Evolutionary conservation across 1,284 basidiomycete genomes (phyloP).

Genomic region (Melanopsichium pennsylvanicum): DNA sequence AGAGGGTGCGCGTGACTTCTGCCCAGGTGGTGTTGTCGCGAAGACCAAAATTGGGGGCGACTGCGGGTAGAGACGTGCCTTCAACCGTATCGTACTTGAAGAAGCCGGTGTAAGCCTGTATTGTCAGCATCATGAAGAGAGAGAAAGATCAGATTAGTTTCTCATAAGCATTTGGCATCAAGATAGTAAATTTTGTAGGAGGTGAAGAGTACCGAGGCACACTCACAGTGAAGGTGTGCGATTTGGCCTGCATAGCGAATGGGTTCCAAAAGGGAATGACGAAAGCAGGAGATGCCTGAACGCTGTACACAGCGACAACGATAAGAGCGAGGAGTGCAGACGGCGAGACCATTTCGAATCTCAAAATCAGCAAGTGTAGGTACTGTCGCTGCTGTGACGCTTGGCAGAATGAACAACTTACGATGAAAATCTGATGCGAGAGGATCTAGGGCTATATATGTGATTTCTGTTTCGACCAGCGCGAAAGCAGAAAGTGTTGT

Average conservation of each 20-base stretch:
- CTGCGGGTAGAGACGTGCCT: constrained; percentile 30
- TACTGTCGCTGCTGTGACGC: too few species aligned
- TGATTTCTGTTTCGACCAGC: too few species aligned
- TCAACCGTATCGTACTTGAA: constrained; percentile 39
- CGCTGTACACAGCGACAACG: constrained; percentile 12
- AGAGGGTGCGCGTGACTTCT: constrained; percentile 15
- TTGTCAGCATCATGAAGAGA: not conserved
- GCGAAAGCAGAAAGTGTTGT: too few species aligned
- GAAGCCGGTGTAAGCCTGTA: constrained; percentile 36
- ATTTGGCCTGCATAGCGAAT: constrained; percentile 30
- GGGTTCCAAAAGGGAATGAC: constrained; percentile 17
- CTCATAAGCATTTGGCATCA: too few species aligned
- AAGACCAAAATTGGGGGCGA: constrained; percentile 47
- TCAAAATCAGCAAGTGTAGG: not conserved
- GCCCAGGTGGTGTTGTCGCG: constrained; percentile 36
- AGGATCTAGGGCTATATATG: not conserved
- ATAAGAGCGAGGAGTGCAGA: constrained; percentile 23
- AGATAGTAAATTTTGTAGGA: too few species aligned
- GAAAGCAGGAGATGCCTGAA: constrained; percentile 23
- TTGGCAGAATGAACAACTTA: not conserved
- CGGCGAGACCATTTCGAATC: constrained; percentile 11
- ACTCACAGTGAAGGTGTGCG: constrained; percentile 34
- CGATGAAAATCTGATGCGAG: not conserved
- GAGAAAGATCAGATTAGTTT: too few species aligned
- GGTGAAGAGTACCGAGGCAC: too few species aligned